Evolutionary conservation across 768 basidiomycete species (phyloP).

Genomic region (Cytidiella melzeri): DNA sequence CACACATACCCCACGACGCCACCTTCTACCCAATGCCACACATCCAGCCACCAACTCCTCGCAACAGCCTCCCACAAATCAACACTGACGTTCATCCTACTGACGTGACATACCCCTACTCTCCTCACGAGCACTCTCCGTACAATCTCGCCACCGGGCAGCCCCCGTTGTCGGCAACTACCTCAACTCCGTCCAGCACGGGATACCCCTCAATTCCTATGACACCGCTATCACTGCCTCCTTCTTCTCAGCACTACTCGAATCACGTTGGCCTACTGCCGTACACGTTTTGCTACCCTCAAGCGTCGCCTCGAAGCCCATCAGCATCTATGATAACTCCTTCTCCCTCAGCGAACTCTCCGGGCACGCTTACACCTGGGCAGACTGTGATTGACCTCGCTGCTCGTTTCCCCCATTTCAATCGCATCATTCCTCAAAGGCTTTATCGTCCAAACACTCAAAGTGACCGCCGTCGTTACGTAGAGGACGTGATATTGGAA

Average conservation of each 20-base stretch:
- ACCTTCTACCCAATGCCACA: background rate
- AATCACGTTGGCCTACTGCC: background rate
- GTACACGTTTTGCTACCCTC: background rate
- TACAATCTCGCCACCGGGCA: background rate
- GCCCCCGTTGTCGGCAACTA: constrained; percentile 1
- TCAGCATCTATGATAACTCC: background rate
- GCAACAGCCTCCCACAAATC: constrained; percentile 4
- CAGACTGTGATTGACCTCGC: constrained; percentile 15
- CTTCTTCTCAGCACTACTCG: background rate
- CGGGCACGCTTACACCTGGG: background rate
- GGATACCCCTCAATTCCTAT: constrained; percentile 1
- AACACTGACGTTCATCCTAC: constrained; percentile 1
- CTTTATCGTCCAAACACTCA: constrained; percentile 76
- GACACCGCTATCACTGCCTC: constrained; percentile 3
- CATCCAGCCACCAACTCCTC: background rate
- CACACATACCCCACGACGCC: background rate
- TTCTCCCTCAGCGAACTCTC: background rate
- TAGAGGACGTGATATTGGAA: constrained; percentile 61
- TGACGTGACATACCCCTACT: background rate
- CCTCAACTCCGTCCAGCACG: constrained; percentile 3
- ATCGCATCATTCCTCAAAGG: constrained; percentile 51
- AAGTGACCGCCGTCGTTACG: constrained; percentile 71
- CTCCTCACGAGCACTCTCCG: background rate
- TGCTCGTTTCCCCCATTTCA: background rate
- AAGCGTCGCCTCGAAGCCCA: background rate